A percentile compares a stretch with the other conserved stretches of the same genome.
phyloP scores from a whole-genome alignment of 108 stramenopile species.

The Stephanodiscus minutulus region DNA sequence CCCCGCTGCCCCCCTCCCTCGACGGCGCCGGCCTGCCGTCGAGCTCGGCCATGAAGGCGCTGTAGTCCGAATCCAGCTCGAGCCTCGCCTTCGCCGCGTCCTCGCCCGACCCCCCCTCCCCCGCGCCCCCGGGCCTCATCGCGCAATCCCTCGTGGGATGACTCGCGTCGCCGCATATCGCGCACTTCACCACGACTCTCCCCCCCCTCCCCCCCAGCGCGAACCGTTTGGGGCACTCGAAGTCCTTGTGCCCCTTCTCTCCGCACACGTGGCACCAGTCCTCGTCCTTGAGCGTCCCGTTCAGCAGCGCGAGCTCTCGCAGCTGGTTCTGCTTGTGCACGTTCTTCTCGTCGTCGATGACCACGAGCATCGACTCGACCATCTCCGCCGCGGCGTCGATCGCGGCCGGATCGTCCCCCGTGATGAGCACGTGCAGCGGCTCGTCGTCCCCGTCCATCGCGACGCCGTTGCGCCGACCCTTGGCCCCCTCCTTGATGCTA shows the following conservation, averaged over 20 bases:
- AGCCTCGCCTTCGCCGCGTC: conserved; percentile 53
- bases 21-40: conserved; percentile 67
- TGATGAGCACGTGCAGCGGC: conserved; percentile 94
- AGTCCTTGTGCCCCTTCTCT: conserved; percentile 96
- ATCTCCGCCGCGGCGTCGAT: conserved; percentile 91
- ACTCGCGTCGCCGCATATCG: conserved; percentile 97
- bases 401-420: conserved; percentile 87
- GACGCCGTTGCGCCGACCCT: conserved; percentile 68
- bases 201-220: conserved; percentile 33
- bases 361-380: conserved; percentile 92
- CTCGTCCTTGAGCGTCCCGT: conserved; percentile 98
- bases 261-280: conserved; percentile 97
- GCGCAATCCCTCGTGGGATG: conserved; percentile 98
- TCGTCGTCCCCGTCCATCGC: conserved; percentile 92
- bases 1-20: neutral
- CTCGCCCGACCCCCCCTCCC: conserved; percentile 10
- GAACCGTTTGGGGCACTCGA: conserved; percentile 93
- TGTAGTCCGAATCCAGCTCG: conserved; percentile 90
- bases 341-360: conserved; percentile 97
- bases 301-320: conserved; percentile 95
- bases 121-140: conserved; percentile 26
- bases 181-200: conserved; percentile 84
- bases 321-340: conserved; percentile 97
- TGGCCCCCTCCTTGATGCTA: conserved; percentile 94
- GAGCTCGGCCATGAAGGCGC: conserved; percentile 97